Conservation (phyloP, 1,139 yeast genomes). For the Pichia sp. region DNA sequence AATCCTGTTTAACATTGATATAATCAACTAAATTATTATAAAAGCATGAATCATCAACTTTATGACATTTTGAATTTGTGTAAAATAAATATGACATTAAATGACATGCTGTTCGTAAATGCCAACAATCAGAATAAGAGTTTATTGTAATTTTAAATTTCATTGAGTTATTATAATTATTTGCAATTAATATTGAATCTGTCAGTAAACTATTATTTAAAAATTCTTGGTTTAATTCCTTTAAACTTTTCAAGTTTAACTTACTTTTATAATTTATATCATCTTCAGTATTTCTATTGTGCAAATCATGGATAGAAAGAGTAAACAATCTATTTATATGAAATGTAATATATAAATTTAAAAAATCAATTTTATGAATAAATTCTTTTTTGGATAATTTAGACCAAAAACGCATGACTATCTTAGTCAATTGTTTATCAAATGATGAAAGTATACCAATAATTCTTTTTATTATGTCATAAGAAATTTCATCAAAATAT, state of each 20-base stretch:
- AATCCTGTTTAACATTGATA: constrained; percentile 70
- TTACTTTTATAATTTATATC: constrained; percentile 28
- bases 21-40: constrained; percentile 81
- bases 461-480: constrained; percentile 59
- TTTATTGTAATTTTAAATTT: constrained; percentile 48
- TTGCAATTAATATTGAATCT: too few species aligned
- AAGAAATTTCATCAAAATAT: constrained; percentile 50
- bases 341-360: constrained; percentile 61
- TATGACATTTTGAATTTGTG: constrained; percentile 39
- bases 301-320: constrained; percentile 7
- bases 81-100: constrained; percentile 49
- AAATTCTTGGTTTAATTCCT: too few species aligned
- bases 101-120: constrained; percentile 58
- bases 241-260: too few species aligned
- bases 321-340: constrained; percentile 38
- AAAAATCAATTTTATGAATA: constrained; percentile 42
- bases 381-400: constrained; percentile 38
- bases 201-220: too few species aligned
- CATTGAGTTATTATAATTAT: too few species aligned
- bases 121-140: constrained; percentile 81
- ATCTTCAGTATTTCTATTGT: constrained; percentile 16
- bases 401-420: constrained; percentile 55
- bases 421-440: constrained; percentile 37
- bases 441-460: constrained; percentile 60
- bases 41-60: constrained; percentile 48